Evolutionary conservation across 2,329 filamentous ascomycete genomes (phyloP).

Genomic region (Venturia effusa): DNA sequence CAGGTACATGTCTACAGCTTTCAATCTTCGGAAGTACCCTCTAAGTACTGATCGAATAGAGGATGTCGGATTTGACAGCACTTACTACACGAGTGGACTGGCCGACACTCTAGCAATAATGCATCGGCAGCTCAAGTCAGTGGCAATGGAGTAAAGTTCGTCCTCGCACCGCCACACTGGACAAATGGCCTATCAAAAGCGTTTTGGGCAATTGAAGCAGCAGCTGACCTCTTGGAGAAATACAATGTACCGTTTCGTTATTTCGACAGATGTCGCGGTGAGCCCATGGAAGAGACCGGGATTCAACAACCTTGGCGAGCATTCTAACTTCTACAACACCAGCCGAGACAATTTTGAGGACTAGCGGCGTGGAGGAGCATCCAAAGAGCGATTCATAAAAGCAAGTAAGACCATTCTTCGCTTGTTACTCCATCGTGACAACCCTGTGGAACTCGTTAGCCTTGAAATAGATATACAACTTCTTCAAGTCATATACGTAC

Average conservation of each 20-base stretch:
- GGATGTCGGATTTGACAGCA: slow-evolving; percentile 25
- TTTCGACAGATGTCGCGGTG: slow-evolving; percentile 47
- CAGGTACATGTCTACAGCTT: slow-evolving; percentile 20
- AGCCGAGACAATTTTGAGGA: slow-evolving; percentile 6
- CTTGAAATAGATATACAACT: too few relatives aligned
- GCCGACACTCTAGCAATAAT: slow-evolving; percentile 40
- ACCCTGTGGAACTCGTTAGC: too few relatives aligned
- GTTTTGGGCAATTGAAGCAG: background rate
- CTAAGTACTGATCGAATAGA: slow-evolving; percentile 42
- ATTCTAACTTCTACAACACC: slow-evolving; percentile 38
- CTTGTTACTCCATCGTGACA: too few relatives aligned
- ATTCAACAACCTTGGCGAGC: slow-evolving; percentile 31
- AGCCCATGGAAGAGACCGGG: slow-evolving; percentile 33
- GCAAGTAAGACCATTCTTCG: slow-evolving; percentile 6
- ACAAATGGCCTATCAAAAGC: background rate
- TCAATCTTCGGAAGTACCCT: slow-evolving; percentile 39
- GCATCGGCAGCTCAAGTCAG: slow-evolving; percentile 40
- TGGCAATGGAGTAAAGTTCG: slow-evolving; percentile 46
- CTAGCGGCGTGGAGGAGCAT: slow-evolving; percentile 1
- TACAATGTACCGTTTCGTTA: slow-evolving; percentile 36
- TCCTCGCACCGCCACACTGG: slow-evolving; percentile 24
- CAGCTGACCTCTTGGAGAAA: background rate
- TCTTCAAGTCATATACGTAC: too few relatives aligned
- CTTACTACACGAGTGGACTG: slow-evolving; percentile 34
- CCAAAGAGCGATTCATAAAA: slow-evolving; percentile 4